Percentiles rank a stretch among this genome's conserved stretches.
Evolutionary conservation across 2,329 filamentous ascomycete species (phyloP).

Genomic region (Phyllosticta citrichinensis): DNA sequence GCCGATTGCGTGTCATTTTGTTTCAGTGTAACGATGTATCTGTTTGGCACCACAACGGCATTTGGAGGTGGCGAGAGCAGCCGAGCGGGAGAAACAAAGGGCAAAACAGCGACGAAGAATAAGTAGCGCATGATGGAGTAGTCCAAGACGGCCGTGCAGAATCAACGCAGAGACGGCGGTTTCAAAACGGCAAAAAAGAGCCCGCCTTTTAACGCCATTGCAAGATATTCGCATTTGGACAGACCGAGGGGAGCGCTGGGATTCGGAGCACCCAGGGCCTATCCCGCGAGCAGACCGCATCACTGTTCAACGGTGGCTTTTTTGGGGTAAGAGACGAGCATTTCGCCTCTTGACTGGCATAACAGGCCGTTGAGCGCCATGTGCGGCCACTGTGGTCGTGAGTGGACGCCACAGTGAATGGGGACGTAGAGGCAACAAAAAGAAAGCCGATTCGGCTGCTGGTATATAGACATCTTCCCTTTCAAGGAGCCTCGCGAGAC

Average conservation of each 20-base stretch:
- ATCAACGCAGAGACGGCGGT: neutral
- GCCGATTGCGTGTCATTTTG: slow-evolving; percentile 21
- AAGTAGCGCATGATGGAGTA: slow-evolving; percentile 29
- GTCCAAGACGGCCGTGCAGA: slow-evolving; percentile 3
- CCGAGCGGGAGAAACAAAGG: slow-evolving; percentile 26
- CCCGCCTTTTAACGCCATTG: neutral
- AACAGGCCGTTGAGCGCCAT: neutral
- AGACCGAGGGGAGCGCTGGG: neutral
- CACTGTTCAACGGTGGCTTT: neutral
- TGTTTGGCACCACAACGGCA: slow-evolving; percentile 26
- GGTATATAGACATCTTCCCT: too few species aligned
- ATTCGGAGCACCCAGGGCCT: neutral
- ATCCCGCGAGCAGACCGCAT: neutral
- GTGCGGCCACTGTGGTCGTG: neutral
- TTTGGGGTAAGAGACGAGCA: neutral
- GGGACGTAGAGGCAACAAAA: neutral
- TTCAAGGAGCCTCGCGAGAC: too few species aligned
- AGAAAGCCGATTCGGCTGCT: too few species aligned
- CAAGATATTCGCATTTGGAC: neutral
- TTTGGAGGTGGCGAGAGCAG: slow-evolving; percentile 29
- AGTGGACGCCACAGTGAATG: neutral
- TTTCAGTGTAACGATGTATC: slow-evolving; percentile 39
- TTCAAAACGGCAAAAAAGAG: neutral
- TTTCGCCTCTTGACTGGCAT: neutral
- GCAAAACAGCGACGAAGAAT: slow-evolving; percentile 26